phyloP scores from a whole-genome alignment of 2,329 filamentous ascomycete species.

The Pyrenophora graminea region DNA sequence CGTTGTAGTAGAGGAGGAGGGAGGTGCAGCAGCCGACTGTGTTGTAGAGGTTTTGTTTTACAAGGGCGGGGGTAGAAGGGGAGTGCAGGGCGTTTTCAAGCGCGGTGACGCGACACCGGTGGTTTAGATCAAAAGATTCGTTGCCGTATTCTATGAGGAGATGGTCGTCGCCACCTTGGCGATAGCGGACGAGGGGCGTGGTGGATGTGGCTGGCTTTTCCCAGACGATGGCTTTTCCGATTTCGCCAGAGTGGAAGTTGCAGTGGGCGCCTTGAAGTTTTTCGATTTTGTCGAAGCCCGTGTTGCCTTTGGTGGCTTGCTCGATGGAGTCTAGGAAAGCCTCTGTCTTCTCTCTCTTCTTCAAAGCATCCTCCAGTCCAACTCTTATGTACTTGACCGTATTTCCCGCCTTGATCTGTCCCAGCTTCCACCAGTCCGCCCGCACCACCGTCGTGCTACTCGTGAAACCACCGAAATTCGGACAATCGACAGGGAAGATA shows the following conservation, averaged over 20 bases:
- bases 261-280: slow-evolving; percentile 34
- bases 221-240: slow-evolving; percentile 39
- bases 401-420: slow-evolving; percentile 64
- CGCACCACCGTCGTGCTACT: slow-evolving; percentile 60
- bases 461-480: slow-evolving; percentile 65
- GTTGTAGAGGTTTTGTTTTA: slow-evolving; percentile 52
- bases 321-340: slow-evolving; percentile 52
- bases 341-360: slow-evolving; percentile 50
- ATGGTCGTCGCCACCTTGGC: slow-evolving; percentile 51
- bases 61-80: slow-evolving; percentile 43
- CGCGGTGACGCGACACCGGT: slow-evolving; percentile 60
- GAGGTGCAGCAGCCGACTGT: slow-evolving; percentile 58
- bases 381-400: slow-evolving; percentile 57
- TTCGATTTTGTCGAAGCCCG: slow-evolving; percentile 26
- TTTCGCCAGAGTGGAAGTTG: slow-evolving; percentile 30
- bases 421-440: slow-evolving; percentile 65
- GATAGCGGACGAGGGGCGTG: slow-evolving; percentile 34
- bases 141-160: slow-evolving; percentile 63
- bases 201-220: slow-evolving; percentile 26
- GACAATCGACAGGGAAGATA: slow-evolving; percentile 64
- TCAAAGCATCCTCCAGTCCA: slow-evolving; percentile 58
- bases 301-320: slow-evolving; percentile 38
- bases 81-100: slow-evolving; percentile 55
- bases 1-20: slow-evolving; percentile 50
- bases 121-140: slow-evolving; percentile 61